Evolutionary conservation across 1,284 basidiomycete species (phyloP), one percentile per base, ranked within the genome.

Genomic region (Boletellus sp.): DNA sequence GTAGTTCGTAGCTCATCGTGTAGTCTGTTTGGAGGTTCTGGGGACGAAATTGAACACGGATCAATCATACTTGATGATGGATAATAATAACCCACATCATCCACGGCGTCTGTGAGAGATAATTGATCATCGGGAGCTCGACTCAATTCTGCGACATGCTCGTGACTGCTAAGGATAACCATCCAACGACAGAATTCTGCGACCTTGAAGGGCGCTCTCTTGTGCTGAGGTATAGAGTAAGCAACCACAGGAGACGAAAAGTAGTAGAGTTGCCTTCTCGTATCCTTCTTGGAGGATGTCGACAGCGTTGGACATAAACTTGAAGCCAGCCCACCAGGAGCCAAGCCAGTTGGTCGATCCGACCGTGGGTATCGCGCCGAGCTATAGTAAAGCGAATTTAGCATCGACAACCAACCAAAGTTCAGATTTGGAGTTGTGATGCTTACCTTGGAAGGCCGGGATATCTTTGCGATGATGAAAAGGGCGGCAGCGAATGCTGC

Each of bases 121-220:
- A 35, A 12, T 0, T 1, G 13, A 15, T 75, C 71, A 21, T 76
- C 75, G 0, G 68, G 65, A 69, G 28, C 61, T 72, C 8, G 69
- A 63, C 11, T 79, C 39, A 32, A 6, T 22, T 80, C 78, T 5
- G 78, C 72, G 5, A 75, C 60, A 18, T 70, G 56, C 19, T 69
- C 60, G 0, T 57, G 63, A 7, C 68, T 71, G 30, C 62, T 69
- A 1, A 76, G 53, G 16, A 80, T 37, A 4, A 81, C 67, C 1
- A 71, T 53, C 78, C 78, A 81, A 43, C 58, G 56, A 19, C 65
- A 59, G 6, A 71, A 41, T 0, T 63, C 59, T 0, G 77, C 62
- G 2, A 81, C 55, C 53, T 78, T 78, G 68, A 78, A 80, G 5
- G 67, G 58, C 53, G 8, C 66, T 63, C 7, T 12, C 19, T 44